phyloP scores from a whole-genome alignment of 805 yeast genomes.

The Wickerhamomyces kurtzmanii region DNA sequence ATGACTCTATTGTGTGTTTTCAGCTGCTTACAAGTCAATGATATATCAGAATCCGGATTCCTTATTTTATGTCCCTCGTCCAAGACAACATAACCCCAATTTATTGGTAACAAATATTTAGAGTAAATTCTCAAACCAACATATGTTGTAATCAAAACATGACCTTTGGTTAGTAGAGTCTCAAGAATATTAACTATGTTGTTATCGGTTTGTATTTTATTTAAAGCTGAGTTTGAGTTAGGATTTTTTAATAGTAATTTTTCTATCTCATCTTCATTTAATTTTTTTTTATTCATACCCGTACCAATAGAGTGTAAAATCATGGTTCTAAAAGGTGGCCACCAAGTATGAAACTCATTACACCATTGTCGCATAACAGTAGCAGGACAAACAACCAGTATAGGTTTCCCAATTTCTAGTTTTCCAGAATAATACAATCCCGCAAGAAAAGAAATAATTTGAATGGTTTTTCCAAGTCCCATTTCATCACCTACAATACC shows the following conservation, averaged over 20 bases:
- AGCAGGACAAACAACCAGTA: constrained; percentile 88
- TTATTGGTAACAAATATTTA: constrained; percentile 45
- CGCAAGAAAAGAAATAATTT: constrained; percentile 83
- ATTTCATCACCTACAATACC: constrained; percentile 97
- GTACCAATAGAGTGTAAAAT: constrained; percentile 89
- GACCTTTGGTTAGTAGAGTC: constrained; percentile 58
- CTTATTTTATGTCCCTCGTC: constrained; percentile 98
- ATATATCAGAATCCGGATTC: constrained; percentile 86
- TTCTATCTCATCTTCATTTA: constrained; percentile 43
- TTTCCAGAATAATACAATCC: constrained; percentile 78
- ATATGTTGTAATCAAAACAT: constrained; percentile 84
- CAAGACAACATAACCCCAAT: constrained; percentile 85
- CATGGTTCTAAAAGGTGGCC: constrained; percentile 88
- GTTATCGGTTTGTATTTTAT: constrained; percentile 19
- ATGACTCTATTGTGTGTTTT: constrained; percentile 81
- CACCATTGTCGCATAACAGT: constrained; percentile 96
- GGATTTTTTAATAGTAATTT: constrained; percentile 25
- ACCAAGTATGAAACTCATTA: constrained; percentile 93
- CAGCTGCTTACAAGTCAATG: constrained; percentile 75
- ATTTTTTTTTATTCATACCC: constrained; percentile 47
- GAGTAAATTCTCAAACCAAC: constrained; percentile 73
- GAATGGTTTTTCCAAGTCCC: constrained; percentile 97
- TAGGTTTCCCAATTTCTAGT: constrained; percentile 70
- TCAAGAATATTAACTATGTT: constrained; percentile 41
- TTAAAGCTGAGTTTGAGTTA: constrained; percentile 17